A percentile compares a stretch with the other conserved stretches of the same genome.
phyloP scores from a whole-genome alignment of 805 yeast genomes.

The Candida dajiaensis region DNA sequence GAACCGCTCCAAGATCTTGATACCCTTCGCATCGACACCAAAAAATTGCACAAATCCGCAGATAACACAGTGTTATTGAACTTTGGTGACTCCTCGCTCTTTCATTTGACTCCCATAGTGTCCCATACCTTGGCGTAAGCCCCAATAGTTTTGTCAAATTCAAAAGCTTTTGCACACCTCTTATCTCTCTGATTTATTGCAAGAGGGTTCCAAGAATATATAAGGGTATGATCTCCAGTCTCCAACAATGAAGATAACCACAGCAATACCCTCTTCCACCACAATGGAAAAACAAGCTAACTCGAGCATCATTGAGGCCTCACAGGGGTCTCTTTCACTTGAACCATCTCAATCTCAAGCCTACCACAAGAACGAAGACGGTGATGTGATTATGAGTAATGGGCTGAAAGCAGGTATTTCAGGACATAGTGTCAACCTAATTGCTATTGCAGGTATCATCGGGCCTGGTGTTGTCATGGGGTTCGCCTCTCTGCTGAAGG shows the following conservation, averaged over 20 bases:
- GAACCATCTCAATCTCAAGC: background rate
- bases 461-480: conserved; percentile 57
- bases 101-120: background rate
- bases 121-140: background rate
- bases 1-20: background rate
- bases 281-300: background rate
- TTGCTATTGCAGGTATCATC: conserved; percentile 52
- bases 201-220: background rate
- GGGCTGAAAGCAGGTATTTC: conserved; percentile 41
- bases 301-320: background rate
- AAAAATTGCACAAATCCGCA: background rate
- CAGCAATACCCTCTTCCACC: background rate
- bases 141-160: background rate
- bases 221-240: conserved; percentile 1
- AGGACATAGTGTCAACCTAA: conserved; percentile 44
- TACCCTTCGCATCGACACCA: background rate
- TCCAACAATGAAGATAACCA: background rate
- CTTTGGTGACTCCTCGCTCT: background rate
- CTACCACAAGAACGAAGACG: conserved; percentile 18
- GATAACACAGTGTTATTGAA: background rate
- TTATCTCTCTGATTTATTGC: too few species aligned
- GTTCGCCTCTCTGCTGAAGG: conserved; percentile 42
- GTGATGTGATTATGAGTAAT: conserved; percentile 26
- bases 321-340: background rate
- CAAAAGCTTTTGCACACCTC: too few species aligned